Base-by-base conservation (phyloP, 2,329 filamentous ascomycete genomes). In the Calonectria honghensis region DNA sequence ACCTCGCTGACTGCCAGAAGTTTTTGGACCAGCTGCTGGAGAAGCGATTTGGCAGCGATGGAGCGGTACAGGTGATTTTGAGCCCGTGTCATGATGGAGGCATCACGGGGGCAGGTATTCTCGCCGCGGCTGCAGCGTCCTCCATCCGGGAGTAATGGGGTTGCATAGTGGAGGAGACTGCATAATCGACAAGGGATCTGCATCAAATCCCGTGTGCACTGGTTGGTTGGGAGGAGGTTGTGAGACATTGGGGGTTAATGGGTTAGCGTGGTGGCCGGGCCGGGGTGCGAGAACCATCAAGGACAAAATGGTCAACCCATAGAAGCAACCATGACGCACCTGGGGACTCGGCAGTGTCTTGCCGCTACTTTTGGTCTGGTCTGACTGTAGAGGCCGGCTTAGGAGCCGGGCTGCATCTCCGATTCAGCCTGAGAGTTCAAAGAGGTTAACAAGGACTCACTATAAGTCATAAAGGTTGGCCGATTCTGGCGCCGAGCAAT, bases 1-100 rank as follows among this genome's bases (percentile, higher is more conserved):
- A 95, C 84, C 87, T 94, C 52, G 85, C 87, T 57, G 93, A 94
- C 79, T 95, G 93, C 77, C 94, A 96, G 83, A 80, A 85, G 18
- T 94, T 94, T 81, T 88, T 96, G 65, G 92, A 95, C 79, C 82
- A 84, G 29, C 85, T 92, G 14, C 78, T 92, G 68, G 69, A 64
- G 7, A 81, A 70, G 68, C 79, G 80, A 35, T 82, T 81, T 29
- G 83, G 81, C 6, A 66, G 72, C 3, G 24, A 74, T 16, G 78
- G 80, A n/a, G 85, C 85, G 2, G 79, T 89, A 27, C 86, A 86
- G 73, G 86, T 92, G 2, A 82, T 88, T 7, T 79, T 93, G 68
- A 87, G 84, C 63, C 89, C 90, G 11, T 93, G 91, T 77, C 90
- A 92, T 76, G 90, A 92, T 73, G 91, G 91, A 16, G 91, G 91